Evolutionary conservation across 202 grass and related monocot genomes (phyloP), one percentile per base, ranked within the genome.

Genomic region (Dendrocalamus latiflorus): DNA sequence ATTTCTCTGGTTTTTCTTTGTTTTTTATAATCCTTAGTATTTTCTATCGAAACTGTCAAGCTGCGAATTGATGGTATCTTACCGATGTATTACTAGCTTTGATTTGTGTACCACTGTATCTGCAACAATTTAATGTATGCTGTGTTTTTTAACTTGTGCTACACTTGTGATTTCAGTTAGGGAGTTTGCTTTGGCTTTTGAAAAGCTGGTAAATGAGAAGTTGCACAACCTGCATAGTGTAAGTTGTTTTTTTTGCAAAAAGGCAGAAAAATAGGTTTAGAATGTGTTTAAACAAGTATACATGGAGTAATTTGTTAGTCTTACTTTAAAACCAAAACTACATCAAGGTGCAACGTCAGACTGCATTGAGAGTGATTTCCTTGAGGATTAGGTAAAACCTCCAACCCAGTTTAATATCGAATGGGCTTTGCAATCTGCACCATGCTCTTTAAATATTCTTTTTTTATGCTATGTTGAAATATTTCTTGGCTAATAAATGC

Each of bases 201-300:
- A 98, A 63, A 98, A 98, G 79, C 65, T 98, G 70, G 90, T 90
- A 21, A 98, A 98, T 38, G 95, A 98, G 82, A 98, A 92, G 89
- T 81, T 98, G 73, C 89, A 93, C 77, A 89, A 76, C 49, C 82
- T 98, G 49, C 93, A 98, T 30, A 36, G 65, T 49, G 93, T 94
- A 84, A 95, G 89, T 78, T 43, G 15, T 42, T 51, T 9, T 38
- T 43, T 7, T 34, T 30, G 16, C n/a, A 34, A 41, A 43, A 13
- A 36, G 33, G 42, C 38, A 39, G 8, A 65, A 65, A 13, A 9
- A 30, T n/a, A 4, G 9, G 13, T 6, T 22, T 22, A 36, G 2
- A 22, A 37, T 54, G 11, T 20, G 15, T 25, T 56, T 30, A 30
- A 30, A 41, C n/a, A 45, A 28, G 72, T 34, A 48, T 15, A 30